Evolutionary conservation across 164 flowering plant species (phyloP).

Genomic region (Chimonanthus praecox): DNA sequence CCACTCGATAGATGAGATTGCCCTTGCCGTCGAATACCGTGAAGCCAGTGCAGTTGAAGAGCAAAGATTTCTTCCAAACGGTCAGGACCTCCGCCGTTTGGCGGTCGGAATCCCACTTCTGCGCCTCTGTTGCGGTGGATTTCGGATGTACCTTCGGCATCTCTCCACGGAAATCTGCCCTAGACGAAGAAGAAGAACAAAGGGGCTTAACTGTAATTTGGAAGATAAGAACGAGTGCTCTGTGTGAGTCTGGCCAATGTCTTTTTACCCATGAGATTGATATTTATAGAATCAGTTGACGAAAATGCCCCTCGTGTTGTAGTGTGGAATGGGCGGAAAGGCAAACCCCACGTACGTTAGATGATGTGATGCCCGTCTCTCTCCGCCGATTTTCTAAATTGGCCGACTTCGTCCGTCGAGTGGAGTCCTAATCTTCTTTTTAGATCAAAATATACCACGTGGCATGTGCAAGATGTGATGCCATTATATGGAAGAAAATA

Average conservation of each 20-base stretch:
- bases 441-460: background rate
- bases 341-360: background rate
- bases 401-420: background rate
- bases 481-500: too few species aligned
- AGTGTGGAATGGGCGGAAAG: background rate
- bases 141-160: conserved; percentile 3
- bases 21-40: conserved; percentile 70
- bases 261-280: background rate
- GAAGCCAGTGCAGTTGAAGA: conserved; percentile 73
- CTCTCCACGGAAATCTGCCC: background rate
- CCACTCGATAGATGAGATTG: conserved; percentile 64
- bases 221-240: background rate
- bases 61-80: conserved; percentile 85
- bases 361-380: background rate
- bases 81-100: conserved; percentile 33
- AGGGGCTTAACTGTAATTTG: background rate
- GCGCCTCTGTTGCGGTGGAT: background rate
- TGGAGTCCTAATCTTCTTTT: too few species aligned
- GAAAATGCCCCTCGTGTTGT: background rate
- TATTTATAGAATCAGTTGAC: background rate
- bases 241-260: background rate
- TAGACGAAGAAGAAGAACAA: background rate
- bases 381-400: too few species aligned
- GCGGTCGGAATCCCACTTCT: background rate
- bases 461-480: too few species aligned